Base-by-base conservation (phyloP, 2,329 filamentous ascomycete genomes). In the Sclerotinia borealis region DNA sequence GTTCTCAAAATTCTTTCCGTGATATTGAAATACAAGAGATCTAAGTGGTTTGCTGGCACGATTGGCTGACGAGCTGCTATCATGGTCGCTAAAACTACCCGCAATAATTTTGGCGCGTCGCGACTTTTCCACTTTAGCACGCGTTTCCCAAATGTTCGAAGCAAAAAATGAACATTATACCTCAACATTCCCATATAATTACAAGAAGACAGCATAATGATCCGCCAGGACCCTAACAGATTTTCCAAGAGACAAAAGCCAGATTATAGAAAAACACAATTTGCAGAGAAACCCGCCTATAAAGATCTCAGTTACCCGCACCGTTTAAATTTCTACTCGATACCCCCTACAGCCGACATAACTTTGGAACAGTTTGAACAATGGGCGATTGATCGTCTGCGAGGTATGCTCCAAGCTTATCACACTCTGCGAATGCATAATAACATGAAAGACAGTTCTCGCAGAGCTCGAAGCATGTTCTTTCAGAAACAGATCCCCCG, bases 291-390 rank as follows among this genome's bases (percentile, higher is more conserved):
- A 37, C 54, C 61, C 4, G 37, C 47, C 10, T 96, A 87, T 80
- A 88, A 91, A 76, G 86, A 92, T 68, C 83, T 88, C 63, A 82
- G 89, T 49, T 99, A 98, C 75, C 86, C 88, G 17, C 83, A 93
- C 76, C 89, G 93, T 63, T 84, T 99, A 72, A 99, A 96, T 80
- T 93, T 97, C 77, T 99, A 99, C 79, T 80, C 86, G 49, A 83
- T 88, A 31, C 91, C 95, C 51, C 95, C 95, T 0, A 97, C 92
- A 0, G 90, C 90, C 54, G 95, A 99, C 74, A 95, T 99, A 70
- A 96, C 92, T 0, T 86, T 99, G 48, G 95, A 99, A 74, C 88
- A 99, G 75, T 99, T 99, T 72, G 95, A 99, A 75, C 92, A 96
- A 83, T 99, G 95, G 95, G 95, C 93, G 13, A 98, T 99, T 72